These are phyloP conservation scores for Rhizophagus prolifer DNA, from an alignment of 192 early-diverging fungal species.

Conservation along the genomic window DNA sequence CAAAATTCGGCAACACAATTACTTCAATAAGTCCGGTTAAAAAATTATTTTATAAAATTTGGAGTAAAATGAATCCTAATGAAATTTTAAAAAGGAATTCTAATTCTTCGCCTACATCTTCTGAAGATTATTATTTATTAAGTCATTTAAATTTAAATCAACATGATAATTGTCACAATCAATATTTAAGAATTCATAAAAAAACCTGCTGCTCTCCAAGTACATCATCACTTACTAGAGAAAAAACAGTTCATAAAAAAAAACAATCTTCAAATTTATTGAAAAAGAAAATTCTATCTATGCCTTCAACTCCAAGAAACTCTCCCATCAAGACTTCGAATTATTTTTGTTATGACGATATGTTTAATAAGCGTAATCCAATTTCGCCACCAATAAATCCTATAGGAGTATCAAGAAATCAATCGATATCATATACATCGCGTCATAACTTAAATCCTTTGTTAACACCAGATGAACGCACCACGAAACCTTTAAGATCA, in stretches of 20 bases:
- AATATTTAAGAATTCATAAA: not conserved
- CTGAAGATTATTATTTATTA: not conserved
- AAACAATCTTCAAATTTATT: too few species aligned
- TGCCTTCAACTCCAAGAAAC: too few species aligned
- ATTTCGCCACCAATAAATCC: not conserved
- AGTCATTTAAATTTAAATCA: too few species aligned
- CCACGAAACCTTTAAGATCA: not conserved
- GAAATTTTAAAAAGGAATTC: not conserved
- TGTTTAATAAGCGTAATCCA: not conserved
- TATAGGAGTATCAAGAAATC: not conserved
- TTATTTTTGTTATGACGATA: not conserved
- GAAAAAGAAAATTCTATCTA: too few species aligned
- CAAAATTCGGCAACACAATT: too few species aligned
- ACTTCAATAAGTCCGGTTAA: not conserved
- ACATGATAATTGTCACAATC: not conserved
- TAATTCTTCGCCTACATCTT: not conserved
- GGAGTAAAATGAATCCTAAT: not conserved
- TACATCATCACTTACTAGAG: not conserved
- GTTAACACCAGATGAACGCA: conserved; percentile 3
- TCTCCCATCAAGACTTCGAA: not conserved
- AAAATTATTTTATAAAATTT: conserved; percentile 7
- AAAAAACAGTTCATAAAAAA: not conserved
- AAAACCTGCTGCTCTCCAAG: not conserved
- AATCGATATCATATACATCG: not conserved
- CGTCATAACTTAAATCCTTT: conserved; percentile 4